These are phyloP conservation scores for Zymoseptoria crescenta DNA, from an alignment of 2,329 filamentous ascomycete species.

Conservation along the genomic window DNA sequence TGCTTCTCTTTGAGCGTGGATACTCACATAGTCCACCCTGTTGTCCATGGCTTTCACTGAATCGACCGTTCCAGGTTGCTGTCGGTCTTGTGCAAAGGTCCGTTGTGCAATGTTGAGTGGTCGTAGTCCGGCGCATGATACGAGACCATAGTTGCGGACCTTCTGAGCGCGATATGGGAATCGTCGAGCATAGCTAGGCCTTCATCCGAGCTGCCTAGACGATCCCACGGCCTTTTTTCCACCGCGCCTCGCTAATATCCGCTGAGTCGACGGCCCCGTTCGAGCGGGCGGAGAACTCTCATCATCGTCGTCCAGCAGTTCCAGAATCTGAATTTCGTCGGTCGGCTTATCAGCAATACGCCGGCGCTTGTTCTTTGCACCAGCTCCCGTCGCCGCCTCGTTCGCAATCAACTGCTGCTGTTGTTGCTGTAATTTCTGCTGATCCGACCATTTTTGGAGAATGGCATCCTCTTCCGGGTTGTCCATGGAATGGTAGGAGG, in stretches of 20 bases:
- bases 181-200: too few species aligned
- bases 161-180: too few species aligned
- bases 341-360: constrained; percentile 14
- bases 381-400: constrained; percentile 3
- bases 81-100: too few species aligned
- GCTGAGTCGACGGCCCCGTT: neutral
- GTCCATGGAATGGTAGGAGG: constrained; percentile 47
- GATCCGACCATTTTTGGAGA: constrained; percentile 39
- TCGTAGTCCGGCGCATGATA: too few species aligned
- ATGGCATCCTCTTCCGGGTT: constrained; percentile 44
- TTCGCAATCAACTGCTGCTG: constrained; percentile 1
- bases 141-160: too few species aligned
- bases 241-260: neutral
- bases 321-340: constrained; percentile 10
- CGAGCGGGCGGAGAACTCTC: neutral
- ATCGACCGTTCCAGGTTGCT: too few species aligned
- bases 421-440: constrained; percentile 15
- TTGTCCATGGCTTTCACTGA: too few species aligned
- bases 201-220: too few species aligned
- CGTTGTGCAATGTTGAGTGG: too few species aligned
- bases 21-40: neutral
- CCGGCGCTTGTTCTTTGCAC: constrained; percentile 22
- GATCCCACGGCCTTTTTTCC: too few species aligned
- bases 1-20: neutral
- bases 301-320: constrained; percentile 11